phyloP scores from a whole-genome alignment of 2,329 filamentous ascomycete genomes.

The Stylonectria norvegica region DNA sequence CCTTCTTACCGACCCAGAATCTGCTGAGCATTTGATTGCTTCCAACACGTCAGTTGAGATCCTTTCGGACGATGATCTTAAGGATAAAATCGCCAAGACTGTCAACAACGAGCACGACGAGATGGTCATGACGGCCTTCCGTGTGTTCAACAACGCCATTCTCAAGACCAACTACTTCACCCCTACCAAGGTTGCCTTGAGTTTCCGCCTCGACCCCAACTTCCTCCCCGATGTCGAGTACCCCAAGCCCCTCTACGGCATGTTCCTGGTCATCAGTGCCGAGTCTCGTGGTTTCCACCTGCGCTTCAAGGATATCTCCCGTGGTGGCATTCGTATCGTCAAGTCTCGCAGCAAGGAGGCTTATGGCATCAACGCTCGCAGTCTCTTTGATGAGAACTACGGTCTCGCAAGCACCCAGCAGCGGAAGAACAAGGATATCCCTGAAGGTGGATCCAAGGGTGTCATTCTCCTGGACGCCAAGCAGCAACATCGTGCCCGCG shows the following conservation, averaged over 20 bases:
- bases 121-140: slow-evolving; percentile 97
- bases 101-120: slow-evolving; percentile 91
- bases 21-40: slow-evolving; percentile 48
- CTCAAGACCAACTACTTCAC: slow-evolving; percentile 98
- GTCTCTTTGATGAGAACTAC: slow-evolving; percentile 98
- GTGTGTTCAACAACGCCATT: slow-evolving; percentile 88
- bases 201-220: slow-evolving; percentile 84
- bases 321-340: slow-evolving; percentile 96
- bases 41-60: slow-evolving; percentile 62
- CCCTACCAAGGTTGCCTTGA: slow-evolving; percentile 95
- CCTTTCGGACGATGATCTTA: slow-evolving; percentile 69
- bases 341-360: slow-evolving; percentile 96
- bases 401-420: slow-evolving; percentile 97
- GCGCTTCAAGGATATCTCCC: slow-evolving; percentile 93
- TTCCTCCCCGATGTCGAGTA: slow-evolving; percentile 94
- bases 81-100: slow-evolving; percentile 74
- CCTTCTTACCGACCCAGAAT: slow-evolving; percentile 53
- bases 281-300: slow-evolving; percentile 97
- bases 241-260: slow-evolving; percentile 88
- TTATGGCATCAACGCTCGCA: slow-evolving; percentile 93
- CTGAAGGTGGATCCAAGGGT: slow-evolving; percentile 96
- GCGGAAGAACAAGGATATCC: slow-evolving; percentile 99
- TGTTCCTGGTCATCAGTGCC: slow-evolving; percentile 97
- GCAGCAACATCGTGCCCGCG: slow-evolving; percentile 87
- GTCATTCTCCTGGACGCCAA: slow-evolving; percentile 91